Percentiles rank a stretch among this genome's conserved stretches.
Conservation (phyloP, 1,284 basidiomycete species). For the Phellopilus nigrolimitatus region DNA sequence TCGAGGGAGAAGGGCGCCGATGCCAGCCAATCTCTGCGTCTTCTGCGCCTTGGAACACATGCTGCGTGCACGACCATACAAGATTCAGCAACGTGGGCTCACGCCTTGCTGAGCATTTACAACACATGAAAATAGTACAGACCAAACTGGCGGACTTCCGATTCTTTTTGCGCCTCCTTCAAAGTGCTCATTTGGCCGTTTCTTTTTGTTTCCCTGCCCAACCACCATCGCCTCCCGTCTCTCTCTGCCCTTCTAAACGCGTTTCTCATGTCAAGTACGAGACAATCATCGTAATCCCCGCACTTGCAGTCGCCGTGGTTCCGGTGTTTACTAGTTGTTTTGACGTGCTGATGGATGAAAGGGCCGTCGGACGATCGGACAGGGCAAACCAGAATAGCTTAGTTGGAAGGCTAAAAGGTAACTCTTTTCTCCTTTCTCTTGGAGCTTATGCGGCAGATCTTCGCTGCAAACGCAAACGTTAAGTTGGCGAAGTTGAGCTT, state of each 20-base stretch:
- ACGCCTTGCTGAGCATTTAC: too few relatives aligned
- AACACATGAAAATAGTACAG: too few relatives aligned
- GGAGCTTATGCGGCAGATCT: constrained; percentile 18
- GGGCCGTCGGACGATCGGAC: constrained; percentile 5
- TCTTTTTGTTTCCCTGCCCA: too few relatives aligned
- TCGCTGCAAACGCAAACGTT: constrained; percentile 13
- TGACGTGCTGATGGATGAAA: constrained; percentile 1
- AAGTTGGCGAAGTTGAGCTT: background rate
- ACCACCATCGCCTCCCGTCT: too few relatives aligned
- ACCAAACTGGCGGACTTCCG: too few relatives aligned
- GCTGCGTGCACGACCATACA: too few relatives aligned
- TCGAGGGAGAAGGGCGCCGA: too few relatives aligned
- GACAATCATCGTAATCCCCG: background rate
- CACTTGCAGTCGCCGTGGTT: constrained; percentile 1
- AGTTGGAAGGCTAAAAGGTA: constrained; percentile 20
- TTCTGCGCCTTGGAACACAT: too few relatives aligned
- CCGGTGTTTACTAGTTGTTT: constrained; percentile 5
- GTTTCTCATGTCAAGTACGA: background rate
- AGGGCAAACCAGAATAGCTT: constrained; percentile 9
- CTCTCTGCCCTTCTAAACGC: background rate
- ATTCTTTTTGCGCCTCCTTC: too few relatives aligned
- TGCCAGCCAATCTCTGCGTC: too few relatives aligned
- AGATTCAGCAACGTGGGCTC: too few relatives aligned
- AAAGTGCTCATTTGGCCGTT: too few relatives aligned
- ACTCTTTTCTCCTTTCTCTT: constrained; percentile 18